A percentile compares a stretch with the other conserved stretches of the same genome.
Conservation (phyloP, 2,329 filamentous ascomycete species). For the Colletotrichum sp. region DNA sequence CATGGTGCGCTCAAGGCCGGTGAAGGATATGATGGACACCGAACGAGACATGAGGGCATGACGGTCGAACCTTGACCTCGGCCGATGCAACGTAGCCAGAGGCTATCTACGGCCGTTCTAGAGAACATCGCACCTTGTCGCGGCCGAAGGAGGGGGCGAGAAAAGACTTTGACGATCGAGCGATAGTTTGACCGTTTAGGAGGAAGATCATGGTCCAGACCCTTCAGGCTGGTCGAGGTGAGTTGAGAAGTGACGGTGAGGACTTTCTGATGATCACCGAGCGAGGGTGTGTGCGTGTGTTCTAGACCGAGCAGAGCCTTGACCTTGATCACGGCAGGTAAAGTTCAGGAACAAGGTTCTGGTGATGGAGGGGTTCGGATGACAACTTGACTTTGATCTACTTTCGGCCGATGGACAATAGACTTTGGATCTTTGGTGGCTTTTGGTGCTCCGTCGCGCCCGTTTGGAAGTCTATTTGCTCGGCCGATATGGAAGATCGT, state of each 20-base stretch:
- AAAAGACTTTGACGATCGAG: neutral
- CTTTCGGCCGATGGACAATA: neutral
- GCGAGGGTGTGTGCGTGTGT: neutral
- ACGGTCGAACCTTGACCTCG: neutral
- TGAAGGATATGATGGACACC: neutral
- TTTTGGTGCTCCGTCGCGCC: neutral
- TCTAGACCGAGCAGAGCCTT: neutral
- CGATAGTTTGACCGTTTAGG: neutral
- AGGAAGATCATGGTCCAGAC: neutral
- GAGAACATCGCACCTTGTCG: neutral
- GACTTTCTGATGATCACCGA: neutral
- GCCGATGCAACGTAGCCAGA: neutral
- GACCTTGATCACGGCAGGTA: neutral
- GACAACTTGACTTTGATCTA: neutral
- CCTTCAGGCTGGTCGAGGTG: neutral
- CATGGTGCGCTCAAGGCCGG: neutral
- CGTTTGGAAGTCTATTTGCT: neutral
- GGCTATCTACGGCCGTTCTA: neutral
- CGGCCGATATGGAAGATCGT: neutral
- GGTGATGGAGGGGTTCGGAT: neutral
- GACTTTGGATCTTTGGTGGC: neutral
- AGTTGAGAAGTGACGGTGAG: neutral
- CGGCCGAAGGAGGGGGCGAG: neutral
- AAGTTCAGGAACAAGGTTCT: neutral
- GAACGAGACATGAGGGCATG: neutral